Evolutionary conservation across 257 asterid species (phyloP), one percentile per base, ranked within the genome.

Genomic region (Galeopsis tetrahit): DNA sequence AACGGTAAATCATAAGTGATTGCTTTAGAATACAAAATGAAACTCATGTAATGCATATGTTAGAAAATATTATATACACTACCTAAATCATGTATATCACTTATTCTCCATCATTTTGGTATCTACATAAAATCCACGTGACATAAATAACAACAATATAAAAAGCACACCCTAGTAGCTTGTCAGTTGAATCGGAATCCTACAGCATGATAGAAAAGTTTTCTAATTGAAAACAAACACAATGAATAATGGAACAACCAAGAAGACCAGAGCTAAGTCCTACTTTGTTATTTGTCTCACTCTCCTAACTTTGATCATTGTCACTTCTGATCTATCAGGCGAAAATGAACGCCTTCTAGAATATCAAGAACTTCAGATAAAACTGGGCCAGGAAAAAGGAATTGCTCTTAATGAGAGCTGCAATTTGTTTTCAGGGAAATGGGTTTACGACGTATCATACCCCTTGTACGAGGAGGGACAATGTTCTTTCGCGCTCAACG

Each of bases 391-490:
- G 10, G 13, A 63, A 38, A n/a, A 39, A 17, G 6, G 4, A 31
- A 5, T 1, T 6, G 32, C 8, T 46, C 43, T 10, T 46, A 28
- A 28, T 46, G 11, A 49, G 7, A 39, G 51, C 5, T 68, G 73
- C 39, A 13, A 67, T 34, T 10, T 67, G 48, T 67, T 67, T 17
- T 34, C 72, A 2, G 72, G 72, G 17, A 67, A 51, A 15, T 68
- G 73, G 73, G 53, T 68, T 15, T 68, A 14, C 31, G 73, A 68
- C 43, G 59, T 2, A 15, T 31, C 52, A 1, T 52, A 53, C 13
- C 73, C 73, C 1, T 5, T 68, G 63, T 68, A 68, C 73, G 21
- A 52, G 63, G 73, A 68, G 46, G 34, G n/a, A 4, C 5, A 36
- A 1, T 68, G 73, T 14, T 53, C 63, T 9, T 53, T 68, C 64